Base-by-base conservation (phyloP, 192 early-diverging fungal species). In the Kappamyces sp. region DNA sequence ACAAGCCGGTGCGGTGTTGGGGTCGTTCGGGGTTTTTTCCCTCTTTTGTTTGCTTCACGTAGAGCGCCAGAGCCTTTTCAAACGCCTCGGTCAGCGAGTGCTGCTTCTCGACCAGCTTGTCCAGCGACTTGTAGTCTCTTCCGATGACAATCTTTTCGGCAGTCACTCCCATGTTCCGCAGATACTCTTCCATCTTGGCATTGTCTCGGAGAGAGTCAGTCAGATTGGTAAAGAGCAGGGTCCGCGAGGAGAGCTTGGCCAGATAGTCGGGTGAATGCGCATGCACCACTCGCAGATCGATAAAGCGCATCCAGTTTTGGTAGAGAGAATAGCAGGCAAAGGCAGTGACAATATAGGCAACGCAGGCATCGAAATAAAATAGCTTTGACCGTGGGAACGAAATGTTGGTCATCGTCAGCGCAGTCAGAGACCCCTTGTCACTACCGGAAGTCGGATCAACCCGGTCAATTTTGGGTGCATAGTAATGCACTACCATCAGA, bases 181-280 rank as follows among this genome's bases (percentile, higher is more conserved):
- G 53, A 52, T 62, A 78, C 23, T 55, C 42, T 3, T n/a, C 43
- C 33, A 79, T 41, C 8, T 48, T 51, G 1, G 44, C 32, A 1
- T 60, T 44, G 13, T 60, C 60, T 31, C 61, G 65, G 39, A 79
- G 58, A 9, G 42, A 31, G 1, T 71, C 69, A 5, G 67, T 61
- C 2, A 79, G 37, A 42, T 76, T 61, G 0, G 74, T 76, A 23
- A 79, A 15, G 7, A 79, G 60, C 0, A 79, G 48, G 6, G 69
- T 71, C 32, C 63, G 55, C 44, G 66, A 63, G 35, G 63, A 51
- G 32, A 53, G 41, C 34, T 34, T 54, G 3, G 65, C 44, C 40
- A 67, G 63, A 38, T 49, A 76, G 2, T 66, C 66, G 0, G 8
- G 23, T 10, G 47, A 61, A 2, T 43, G 13, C 39, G 71, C 73